These are phyloP conservation scores for Hansenula anomala DNA, from an alignment of 1,139 yeast genomes.

Conservation along the genomic window DNA sequence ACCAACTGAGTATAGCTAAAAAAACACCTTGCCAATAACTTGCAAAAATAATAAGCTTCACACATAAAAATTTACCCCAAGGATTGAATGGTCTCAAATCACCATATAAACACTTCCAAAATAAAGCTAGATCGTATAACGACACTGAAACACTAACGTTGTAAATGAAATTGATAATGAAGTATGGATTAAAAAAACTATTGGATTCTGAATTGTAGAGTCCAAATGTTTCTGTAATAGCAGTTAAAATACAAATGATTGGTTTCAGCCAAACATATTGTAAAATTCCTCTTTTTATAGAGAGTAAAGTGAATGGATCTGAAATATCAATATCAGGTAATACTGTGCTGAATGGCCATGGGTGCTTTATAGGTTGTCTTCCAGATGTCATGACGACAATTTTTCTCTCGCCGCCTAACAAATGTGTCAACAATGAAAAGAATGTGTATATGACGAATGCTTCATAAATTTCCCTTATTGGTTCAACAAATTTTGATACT, in stretches of 20 bases:
- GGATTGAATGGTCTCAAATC: conserved; percentile 83
- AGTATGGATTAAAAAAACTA: conserved; percentile 8
- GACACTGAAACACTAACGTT: conserved; percentile 80
- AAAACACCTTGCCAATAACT: conserved; percentile 21
- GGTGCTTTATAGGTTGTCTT: conserved; percentile 68
- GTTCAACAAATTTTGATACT: conserved; percentile 55
- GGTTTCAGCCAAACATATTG: conserved; percentile 98
- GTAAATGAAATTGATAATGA: conserved; percentile 38
- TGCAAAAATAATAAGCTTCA: conserved; percentile 65
- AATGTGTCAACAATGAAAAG: conserved; percentile 72
- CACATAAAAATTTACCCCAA: conserved; percentile 88
- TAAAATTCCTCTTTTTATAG: conserved; percentile 77
- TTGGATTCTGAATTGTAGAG: conserved; percentile 34
- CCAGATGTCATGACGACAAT: conserved; percentile 75
- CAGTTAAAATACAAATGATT: conserved; percentile 53
- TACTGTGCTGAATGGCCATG: conserved; percentile 48
- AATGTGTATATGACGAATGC: conserved; percentile 95
- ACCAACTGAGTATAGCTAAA: conserved; percentile 54
- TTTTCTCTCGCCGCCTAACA: conserved; percentile 88
- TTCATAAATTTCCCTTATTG: conserved; percentile 85
- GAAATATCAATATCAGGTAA: conserved; percentile 70
- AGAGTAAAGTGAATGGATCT: conserved; percentile 75
- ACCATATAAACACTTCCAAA: conserved; percentile 81
- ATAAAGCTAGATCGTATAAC: conserved; percentile 78
- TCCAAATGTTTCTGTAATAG: conserved; percentile 47